phyloP scores from a whole-genome alignment of 768 basidiomycete species.

The Lanmaoa pseudosensibilis region DNA sequence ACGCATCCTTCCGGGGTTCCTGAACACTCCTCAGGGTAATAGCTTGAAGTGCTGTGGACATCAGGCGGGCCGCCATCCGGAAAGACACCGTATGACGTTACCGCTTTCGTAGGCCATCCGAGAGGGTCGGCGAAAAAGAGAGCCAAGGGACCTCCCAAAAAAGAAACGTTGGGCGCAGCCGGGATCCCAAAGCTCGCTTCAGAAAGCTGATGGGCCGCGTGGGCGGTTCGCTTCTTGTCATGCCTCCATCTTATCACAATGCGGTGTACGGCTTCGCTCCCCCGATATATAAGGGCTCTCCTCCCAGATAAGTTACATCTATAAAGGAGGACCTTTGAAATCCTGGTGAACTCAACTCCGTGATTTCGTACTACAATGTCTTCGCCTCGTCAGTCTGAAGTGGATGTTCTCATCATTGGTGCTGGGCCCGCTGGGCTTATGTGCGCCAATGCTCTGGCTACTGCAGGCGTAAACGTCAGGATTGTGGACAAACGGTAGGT shows the following conservation, averaged over 20 bases:
- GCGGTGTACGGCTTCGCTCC: not conserved
- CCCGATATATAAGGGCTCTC: slow-evolving; percentile 2
- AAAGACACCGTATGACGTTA: too few relatives aligned
- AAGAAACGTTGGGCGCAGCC: too few relatives aligned
- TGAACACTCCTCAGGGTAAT: not conserved
- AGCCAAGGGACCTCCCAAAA: too few relatives aligned
- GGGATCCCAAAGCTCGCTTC: too few relatives aligned
- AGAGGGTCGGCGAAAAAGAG: too few relatives aligned
- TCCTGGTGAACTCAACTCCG: not conserved
- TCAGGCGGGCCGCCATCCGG: too few relatives aligned
- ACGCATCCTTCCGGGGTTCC: not conserved
- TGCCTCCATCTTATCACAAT: not conserved
- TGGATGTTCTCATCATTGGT: slow-evolving; percentile 43
- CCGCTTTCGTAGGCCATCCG: too few relatives aligned
- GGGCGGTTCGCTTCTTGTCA: not conserved
- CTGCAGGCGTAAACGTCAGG: slow-evolving; percentile 37
- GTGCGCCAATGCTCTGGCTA: slow-evolving; percentile 42
- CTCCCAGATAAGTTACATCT: not conserved
- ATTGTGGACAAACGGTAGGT: slow-evolving; percentile 42
- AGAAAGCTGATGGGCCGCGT: too few relatives aligned
- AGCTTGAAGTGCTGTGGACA: too few relatives aligned
- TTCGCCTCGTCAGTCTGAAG: slow-evolving; percentile 25
- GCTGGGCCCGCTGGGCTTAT: slow-evolving; percentile 45
- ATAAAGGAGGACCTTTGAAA: slow-evolving; percentile 2
- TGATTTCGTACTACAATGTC: slow-evolving; percentile 11